Evolutionary conservation across 352 stramenopile species (phyloP), one percentile per base, ranked within the genome.

Genomic region (Pelagophyceae sp.): DNA sequence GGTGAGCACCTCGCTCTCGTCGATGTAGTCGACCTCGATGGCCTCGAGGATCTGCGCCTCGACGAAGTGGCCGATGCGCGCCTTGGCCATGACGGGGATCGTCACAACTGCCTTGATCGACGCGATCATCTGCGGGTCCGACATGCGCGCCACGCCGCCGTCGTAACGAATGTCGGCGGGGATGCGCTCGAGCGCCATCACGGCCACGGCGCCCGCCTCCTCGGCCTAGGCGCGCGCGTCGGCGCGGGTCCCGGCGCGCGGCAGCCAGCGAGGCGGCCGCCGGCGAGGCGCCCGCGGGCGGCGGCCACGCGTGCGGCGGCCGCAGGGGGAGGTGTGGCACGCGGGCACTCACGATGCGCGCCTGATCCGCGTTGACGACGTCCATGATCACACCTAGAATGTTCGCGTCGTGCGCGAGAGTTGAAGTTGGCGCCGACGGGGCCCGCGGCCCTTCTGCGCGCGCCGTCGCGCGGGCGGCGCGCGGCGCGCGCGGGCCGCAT

Each of bases 41-140:
- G 95, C 92, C 83, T 99, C 92, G 19, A 99, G 87, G 80, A 99
- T 98, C 84, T 99, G 95, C 0, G 95, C 93, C 85, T 99, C 95
- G 19, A 99, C 95, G 81, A 98, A 98, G 86, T 99, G 95, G 77
- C 95, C 95, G 79, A 99, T 99, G 77, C 95, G 92, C 35, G 90
- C 92, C 88, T 99, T 99, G 64, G 95, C 95, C 95, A 99, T 99
- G 50, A 99, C 95, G 23, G 95, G 95, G 80, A 99, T 99, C 38
- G 93, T 98, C 45, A 99, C 95, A 19, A 94, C 94, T 79, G 96
- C 96, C 86, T 99, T 98, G 85, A 99, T 99, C 81, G 94, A 92
- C 54, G 94, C 87, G 80, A 99, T 98, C 89, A 99, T 96, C 77
- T 93, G 80, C 23, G 95, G 95, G 85, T 99, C 95, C 54, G 90